Evolutionary conservation across 1,284 basidiomycete genomes (phyloP).

Genomic region (Leccinum griseonigrum): DNA sequence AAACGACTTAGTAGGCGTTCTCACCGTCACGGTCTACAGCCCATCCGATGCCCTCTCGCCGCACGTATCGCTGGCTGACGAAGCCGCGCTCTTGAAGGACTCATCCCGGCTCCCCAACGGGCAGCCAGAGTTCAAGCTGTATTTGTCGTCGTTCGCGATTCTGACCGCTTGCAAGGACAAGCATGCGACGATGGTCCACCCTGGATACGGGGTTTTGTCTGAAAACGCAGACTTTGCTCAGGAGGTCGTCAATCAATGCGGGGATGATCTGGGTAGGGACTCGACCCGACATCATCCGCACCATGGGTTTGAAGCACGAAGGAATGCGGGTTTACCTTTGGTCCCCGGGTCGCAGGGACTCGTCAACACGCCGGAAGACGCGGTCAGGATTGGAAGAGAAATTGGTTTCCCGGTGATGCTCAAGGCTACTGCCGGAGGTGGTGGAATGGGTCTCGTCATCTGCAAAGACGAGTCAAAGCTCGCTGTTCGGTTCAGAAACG

Average conservation of each 20-base stretch:
- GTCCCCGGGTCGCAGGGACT: slow-evolving; percentile 58
- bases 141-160: slow-evolving; percentile 43
- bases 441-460: slow-evolving; percentile 68
- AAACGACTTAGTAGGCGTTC: slow-evolving; percentile 40
- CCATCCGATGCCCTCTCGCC: slow-evolving; percentile 51
- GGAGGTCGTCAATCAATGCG: slow-evolving; percentile 39
- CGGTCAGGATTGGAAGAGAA: slow-evolving; percentile 37
- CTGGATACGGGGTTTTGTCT: slow-evolving; percentile 54
- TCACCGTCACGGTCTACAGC: slow-evolving; percentile 55
- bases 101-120: slow-evolving; percentile 12
- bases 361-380: slow-evolving; percentile 43
- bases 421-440: slow-evolving; percentile 71
- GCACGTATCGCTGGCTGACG: slow-evolving; percentile 53
- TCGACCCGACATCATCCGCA: slow-evolving; percentile 46
- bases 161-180: slow-evolving; percentile 44
- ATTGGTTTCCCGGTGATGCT: slow-evolving; percentile 66
- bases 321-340: slow-evolving; percentile 50
- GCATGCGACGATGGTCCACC: slow-evolving; percentile 56
- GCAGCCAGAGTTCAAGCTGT: slow-evolving; percentile 39
- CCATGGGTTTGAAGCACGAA: slow-evolving; percentile 65
- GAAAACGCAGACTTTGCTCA: slow-evolving; percentile 62
- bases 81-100: slow-evolving; percentile 40
- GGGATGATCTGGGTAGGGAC: slow-evolving; percentile 66
- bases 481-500: slow-evolving; percentile 35
- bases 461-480: slow-evolving; percentile 48